These are phyloP conservation scores for Trichoderma sp. DNA, from an alignment of 2,329 filamentous ascomycete genomes.

Conservation along the genomic window DNA sequence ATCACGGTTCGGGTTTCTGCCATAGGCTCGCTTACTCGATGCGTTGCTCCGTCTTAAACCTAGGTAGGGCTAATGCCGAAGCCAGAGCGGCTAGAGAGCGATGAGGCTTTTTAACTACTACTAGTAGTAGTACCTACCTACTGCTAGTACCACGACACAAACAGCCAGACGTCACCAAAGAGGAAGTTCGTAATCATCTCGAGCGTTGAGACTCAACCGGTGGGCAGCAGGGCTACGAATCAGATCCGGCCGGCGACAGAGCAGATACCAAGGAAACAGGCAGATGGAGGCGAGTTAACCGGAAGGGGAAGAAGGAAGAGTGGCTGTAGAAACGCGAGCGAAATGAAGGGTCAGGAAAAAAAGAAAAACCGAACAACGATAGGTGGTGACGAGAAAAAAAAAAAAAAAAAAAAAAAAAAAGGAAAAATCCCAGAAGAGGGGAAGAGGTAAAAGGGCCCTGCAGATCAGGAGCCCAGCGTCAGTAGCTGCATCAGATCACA, in stretches of 20 bases:
- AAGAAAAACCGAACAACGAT: not conserved
- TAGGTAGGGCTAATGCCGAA: conserved; percentile 8
- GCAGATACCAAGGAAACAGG: not conserved
- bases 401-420: not conserved
- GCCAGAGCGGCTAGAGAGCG: conserved; percentile 10
- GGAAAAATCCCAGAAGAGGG: not conserved
- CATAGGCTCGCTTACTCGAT: conserved; percentile 1
- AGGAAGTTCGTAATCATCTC: conserved; percentile 19
- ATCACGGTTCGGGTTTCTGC: not conserved
- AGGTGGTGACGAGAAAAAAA: not conserved
- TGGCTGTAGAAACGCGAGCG: not conserved
- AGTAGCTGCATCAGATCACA: conserved; percentile 23
- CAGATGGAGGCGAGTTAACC: not conserved
- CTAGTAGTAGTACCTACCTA: not conserved
- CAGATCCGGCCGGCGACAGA: not conserved
- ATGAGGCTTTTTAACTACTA: conserved; percentile 14
- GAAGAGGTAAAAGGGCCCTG: conserved; percentile 11
- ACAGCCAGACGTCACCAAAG: conserved; percentile 10
- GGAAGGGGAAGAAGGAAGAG: not conserved
- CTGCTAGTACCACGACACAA: conserved; percentile 11
- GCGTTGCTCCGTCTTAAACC: conserved; percentile 3
- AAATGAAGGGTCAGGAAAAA: not conserved
- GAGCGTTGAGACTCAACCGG: not conserved
- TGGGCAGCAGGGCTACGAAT: conserved; percentile 1
- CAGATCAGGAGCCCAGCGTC: conserved; percentile 20